phyloP scores from a whole-genome alignment of 2,329 filamentous ascomycete species.

The Emergomyces orientalis region DNA sequence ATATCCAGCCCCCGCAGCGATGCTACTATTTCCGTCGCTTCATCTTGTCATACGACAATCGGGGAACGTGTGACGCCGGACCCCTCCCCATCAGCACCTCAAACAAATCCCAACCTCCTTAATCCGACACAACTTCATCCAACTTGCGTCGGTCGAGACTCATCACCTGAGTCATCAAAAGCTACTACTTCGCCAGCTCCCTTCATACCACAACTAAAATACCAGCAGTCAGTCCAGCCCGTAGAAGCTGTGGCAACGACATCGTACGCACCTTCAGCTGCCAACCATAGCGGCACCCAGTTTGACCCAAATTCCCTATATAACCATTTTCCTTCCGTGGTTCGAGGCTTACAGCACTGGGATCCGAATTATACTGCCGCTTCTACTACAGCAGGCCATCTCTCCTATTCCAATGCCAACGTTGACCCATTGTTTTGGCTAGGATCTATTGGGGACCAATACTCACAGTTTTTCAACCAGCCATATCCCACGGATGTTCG shows the following conservation, averaged over 20 bases:
- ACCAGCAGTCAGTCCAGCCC: not conserved
- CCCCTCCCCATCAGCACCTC: slow-evolving; percentile 22
- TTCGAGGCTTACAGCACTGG: slow-evolving; percentile 35
- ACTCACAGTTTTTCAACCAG: slow-evolving; percentile 40
- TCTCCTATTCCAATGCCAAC: slow-evolving; percentile 28
- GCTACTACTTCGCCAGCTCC: not conserved
- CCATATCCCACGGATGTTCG: slow-evolving; percentile 42
- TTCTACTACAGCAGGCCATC: slow-evolving; percentile 28
- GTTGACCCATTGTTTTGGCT: slow-evolving; percentile 37
- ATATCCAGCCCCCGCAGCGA: slow-evolving; percentile 35
- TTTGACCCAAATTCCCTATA: slow-evolving; percentile 33
- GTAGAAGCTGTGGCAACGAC: not conserved
- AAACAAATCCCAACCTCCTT: slow-evolving; percentile 10
- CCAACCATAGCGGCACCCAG: slow-evolving; percentile 21
- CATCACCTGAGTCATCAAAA: not conserved
- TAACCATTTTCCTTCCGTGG: slow-evolving; percentile 33
- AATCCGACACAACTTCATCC: not conserved
- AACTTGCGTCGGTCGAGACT: not conserved
- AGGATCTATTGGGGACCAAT: slow-evolving; percentile 37
- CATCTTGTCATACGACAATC: slow-evolving; percentile 24
- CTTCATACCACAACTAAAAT: not conserved
- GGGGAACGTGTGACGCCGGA: slow-evolving; percentile 20
- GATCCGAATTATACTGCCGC: slow-evolving; percentile 33
- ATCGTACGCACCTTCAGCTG: slow-evolving; percentile 1
- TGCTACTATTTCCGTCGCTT: slow-evolving; percentile 28